A percentile compares a stretch with the other conserved stretches of the same genome.
These are phyloP conservation scores for Schizonepeta tenuifolia DNA, from an alignment of 257 asterid genomes.

Conservation along the genomic window DNA sequence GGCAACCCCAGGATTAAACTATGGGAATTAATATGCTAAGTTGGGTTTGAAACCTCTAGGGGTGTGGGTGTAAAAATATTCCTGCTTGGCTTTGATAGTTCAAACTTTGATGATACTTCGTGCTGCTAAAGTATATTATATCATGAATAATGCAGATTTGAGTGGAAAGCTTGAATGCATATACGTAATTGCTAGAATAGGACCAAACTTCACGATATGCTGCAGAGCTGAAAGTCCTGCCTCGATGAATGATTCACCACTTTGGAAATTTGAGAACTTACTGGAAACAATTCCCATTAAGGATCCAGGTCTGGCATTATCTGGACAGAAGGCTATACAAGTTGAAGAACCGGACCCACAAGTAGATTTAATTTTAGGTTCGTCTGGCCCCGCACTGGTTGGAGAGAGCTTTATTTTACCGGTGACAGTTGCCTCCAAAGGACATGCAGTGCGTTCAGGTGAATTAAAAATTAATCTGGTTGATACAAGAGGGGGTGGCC, in stretches of 20 bases:
- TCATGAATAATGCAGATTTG: slow-evolving; percentile 69
- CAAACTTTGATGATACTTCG: slow-evolving; percentile 3
- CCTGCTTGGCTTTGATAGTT: slow-evolving; percentile 16
- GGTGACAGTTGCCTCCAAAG: slow-evolving; percentile 80
- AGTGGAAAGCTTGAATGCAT: slow-evolving; percentile 98
- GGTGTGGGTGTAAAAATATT: slow-evolving; percentile 21
- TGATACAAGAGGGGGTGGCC: slow-evolving; percentile 93
- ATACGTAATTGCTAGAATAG: slow-evolving; percentile 88
- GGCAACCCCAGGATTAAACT: background rate
- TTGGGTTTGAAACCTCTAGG: slow-evolving; percentile 16
- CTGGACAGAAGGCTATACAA: slow-evolving; percentile 96
- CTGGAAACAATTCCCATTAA: slow-evolving; percentile 80
- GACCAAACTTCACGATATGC: slow-evolving; percentile 80
- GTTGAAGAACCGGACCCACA: slow-evolving; percentile 99
- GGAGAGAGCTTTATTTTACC: slow-evolving; percentile 91
- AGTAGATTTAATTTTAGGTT: slow-evolving; percentile 80
- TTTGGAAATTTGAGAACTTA: slow-evolving; percentile 90
- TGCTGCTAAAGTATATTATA: slow-evolving; percentile 32
- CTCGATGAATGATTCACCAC: slow-evolving; percentile 86
- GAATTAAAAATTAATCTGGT: slow-evolving; percentile 95
- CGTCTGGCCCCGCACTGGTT: slow-evolving; percentile 88
- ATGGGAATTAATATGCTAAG: slow-evolving; percentile 13
- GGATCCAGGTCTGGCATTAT: slow-evolving; percentile 89
- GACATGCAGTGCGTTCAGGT: slow-evolving; percentile 87
- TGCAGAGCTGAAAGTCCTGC: slow-evolving; percentile 99